Base-by-base conservation (phyloP, 768 basidiomycete genomes). In the Lentinula boryana region DNA sequence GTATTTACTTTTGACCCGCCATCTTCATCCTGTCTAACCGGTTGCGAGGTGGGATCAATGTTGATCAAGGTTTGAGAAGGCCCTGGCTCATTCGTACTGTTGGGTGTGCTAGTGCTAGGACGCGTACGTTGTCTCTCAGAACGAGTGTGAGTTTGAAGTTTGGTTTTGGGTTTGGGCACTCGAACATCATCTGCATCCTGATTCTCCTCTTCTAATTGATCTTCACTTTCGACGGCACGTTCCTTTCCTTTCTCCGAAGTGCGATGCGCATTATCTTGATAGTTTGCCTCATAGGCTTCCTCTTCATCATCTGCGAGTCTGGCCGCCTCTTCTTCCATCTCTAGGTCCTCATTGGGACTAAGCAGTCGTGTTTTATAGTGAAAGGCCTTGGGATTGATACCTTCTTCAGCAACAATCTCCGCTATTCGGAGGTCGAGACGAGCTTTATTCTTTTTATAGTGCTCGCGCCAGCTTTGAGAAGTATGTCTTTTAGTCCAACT, bases 391-490 rank as follows among this genome's bases (percentile, higher is more conserved):
- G 75, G 69, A 31, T 69, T 68, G 49, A 32, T 16, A 5, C 32
- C 44, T 12, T 70, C 51, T 33, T 40, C 16, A 23, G 61, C 56
- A 10, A 70, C 75, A 13, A 71, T 64, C 18, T 63, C 35, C 0
- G 64, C 63, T 54, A 84, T 81, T n/a, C 62, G 58, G 10, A 6
- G 31, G 55, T 83, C 72, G 40, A 82, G 73, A 15, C 60, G 48
- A 0, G 48, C 58, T 35, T 56, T 56, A 23, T 76, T 71, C 61
- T 74, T 80, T 58, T 76, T 81, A 62, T 82, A 82, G 13, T 76
- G 73, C 50, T 79, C 72, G 31, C 76, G 72, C 81, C 82, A 83
- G 23, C 82, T 79, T 58, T 77, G 67, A 64, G 71, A 71, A 5
- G 79, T 66, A 67, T 84, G 83, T 7, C 76, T 70, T 0, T 27